Conservation (phyloP, 768 basidiomycete genomes). For the Boletales sp. region DNA sequence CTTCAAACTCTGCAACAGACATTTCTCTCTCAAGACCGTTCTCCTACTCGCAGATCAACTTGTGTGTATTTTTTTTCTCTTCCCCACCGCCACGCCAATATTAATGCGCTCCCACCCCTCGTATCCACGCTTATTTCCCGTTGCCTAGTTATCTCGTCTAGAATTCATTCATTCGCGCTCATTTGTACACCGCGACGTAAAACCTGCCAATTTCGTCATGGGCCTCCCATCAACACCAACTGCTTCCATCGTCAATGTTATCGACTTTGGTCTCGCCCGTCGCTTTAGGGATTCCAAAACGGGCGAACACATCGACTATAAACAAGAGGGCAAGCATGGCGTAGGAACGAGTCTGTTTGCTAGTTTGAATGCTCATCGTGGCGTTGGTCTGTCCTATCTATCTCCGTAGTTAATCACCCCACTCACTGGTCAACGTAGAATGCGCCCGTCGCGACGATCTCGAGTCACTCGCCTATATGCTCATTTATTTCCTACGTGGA, state of each 20-base stretch:
- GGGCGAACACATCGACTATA: conserved; percentile 65
- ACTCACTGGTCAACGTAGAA: conserved; percentile 38
- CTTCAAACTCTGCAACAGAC: conserved; percentile 85
- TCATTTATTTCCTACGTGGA: conserved; percentile 77
- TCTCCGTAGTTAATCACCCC: neutral
- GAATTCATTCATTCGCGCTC: conserved; percentile 96
- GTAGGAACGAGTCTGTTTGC: conserved; percentile 79
- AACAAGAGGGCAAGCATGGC: conserved; percentile 68
- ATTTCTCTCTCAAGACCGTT: conserved; percentile 93
- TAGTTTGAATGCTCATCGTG: conserved; percentile 70
- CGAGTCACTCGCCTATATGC: conserved; percentile 78
- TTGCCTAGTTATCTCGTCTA: conserved; percentile 80
- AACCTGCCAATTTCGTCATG: conserved; percentile 99
- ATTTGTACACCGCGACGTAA: conserved; percentile 95
- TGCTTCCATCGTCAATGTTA: conserved; percentile 80
- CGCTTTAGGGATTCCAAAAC: conserved; percentile 68
- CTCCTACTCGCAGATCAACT: conserved; percentile 92
- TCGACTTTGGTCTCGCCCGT: conserved; percentile 84
- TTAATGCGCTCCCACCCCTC: conserved; percentile 10
- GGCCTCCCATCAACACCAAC: conserved; percentile 58
- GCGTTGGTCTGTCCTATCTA: conserved; percentile 50
- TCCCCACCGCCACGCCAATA: conserved; percentile 1
- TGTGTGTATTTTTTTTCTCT: conserved; percentile 43
- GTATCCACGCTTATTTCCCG: conserved; percentile 18
- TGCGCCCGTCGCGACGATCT: conserved; percentile 76